phyloP scores from a whole-genome alignment of 441 rosid genomes.

The Erodium moschatum region DNA sequence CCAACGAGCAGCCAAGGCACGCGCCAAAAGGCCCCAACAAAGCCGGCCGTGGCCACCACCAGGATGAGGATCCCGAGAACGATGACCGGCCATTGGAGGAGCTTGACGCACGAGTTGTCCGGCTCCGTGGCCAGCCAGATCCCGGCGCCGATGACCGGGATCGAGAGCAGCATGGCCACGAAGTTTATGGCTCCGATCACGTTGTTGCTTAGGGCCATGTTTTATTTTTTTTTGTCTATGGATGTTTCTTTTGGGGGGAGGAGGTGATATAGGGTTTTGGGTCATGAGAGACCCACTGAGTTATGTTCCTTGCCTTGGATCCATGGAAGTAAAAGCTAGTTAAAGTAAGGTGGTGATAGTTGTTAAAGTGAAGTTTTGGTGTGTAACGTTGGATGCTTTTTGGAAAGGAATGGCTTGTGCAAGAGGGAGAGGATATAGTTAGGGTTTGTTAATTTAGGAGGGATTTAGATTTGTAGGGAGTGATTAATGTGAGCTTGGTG shows the following conservation, averaged over 20 bases:
- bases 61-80: constrained; percentile 60
- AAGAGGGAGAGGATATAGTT: constrained; percentile 6
- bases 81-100: constrained; percentile 86
- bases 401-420: constrained; percentile 28
- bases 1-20: constrained; percentile 58
- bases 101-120: constrained; percentile 66
- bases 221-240: neutral
- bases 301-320: constrained; percentile 35
- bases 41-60: constrained; percentile 56
- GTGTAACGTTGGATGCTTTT: constrained; percentile 21
- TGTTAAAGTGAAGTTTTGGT: constrained; percentile 12
- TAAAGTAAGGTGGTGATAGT: constrained; percentile 18
- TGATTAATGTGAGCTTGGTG: no score
- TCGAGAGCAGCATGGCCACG: constrained; percentile 63
- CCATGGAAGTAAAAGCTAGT: constrained; percentile 23
- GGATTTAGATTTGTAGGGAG: neutral
- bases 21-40: constrained; percentile 78
- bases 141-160: constrained; percentile 74
- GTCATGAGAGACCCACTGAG: constrained; percentile 17
- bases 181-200: constrained; percentile 81
- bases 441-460: neutral
- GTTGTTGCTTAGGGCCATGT: constrained; percentile 82
- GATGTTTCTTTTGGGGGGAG: no score
- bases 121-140: constrained; percentile 67
- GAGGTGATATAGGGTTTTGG: neutral